phyloP scores from a whole-genome alignment of 306 rosid genomes.

The Rubus parviflorus region DNA sequence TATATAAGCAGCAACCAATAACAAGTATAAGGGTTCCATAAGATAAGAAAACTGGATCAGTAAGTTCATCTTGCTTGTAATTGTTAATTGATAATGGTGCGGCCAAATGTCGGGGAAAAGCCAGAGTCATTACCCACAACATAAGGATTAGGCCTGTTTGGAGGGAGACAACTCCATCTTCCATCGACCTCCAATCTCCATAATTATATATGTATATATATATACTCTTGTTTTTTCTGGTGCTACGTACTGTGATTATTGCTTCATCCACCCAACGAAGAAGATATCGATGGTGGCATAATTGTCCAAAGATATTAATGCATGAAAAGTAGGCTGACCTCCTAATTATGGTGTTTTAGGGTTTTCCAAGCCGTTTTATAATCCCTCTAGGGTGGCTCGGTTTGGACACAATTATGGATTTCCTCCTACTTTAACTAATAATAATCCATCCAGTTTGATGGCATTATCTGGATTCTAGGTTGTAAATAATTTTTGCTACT shows the following conservation, averaged over 20 bases:
- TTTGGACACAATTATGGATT: conserved; percentile 1
- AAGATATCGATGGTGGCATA: conserved; percentile 6
- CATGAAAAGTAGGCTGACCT: conserved; percentile 2
- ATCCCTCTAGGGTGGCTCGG: neutral
- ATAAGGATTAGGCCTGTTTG: conserved; percentile 26
- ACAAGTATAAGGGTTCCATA: neutral
- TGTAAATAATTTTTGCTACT: neutral
- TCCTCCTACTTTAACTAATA: neutral
- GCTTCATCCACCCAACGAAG: conserved; percentile 21
- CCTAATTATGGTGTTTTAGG: conserved; percentile 6
- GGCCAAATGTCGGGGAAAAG: conserved; percentile 47
- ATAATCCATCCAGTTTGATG: neutral
- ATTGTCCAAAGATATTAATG: neutral
- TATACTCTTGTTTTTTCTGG: neutral
- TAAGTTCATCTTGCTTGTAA: neutral
- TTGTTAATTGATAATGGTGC: conserved; percentile 33
- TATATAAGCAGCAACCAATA: neutral
- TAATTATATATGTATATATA: conserved; percentile 20
- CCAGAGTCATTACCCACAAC: conserved; percentile 28
- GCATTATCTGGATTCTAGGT: neutral
- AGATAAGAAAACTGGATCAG: neutral
- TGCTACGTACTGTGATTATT: neutral
- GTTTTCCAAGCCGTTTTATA: neutral
- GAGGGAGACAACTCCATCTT: conserved; percentile 36
- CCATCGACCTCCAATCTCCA: conserved; percentile 22